phyloP scores from a whole-genome alignment of 2,329 filamentous ascomycete species.

The Volutella citrinella region DNA sequence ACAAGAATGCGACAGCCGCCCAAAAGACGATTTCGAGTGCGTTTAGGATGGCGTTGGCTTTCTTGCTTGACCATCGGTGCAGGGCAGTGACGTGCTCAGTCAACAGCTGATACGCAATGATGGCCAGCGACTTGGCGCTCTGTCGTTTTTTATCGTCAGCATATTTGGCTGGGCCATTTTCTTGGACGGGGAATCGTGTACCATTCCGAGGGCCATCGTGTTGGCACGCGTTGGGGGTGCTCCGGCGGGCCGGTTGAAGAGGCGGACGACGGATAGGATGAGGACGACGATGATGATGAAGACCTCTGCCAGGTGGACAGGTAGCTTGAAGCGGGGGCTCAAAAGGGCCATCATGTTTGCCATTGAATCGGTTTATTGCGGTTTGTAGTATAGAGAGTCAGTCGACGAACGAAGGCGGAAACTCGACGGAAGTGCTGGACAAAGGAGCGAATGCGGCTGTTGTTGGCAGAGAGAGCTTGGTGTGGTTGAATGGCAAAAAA shows the following conservation, averaged over 20 bases:
- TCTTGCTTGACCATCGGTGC: slow-evolving; percentile 34
- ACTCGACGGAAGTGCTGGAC: too few relatives aligned
- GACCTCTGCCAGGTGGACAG: background rate
- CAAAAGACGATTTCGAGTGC: slow-evolving; percentile 40
- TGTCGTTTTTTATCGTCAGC: slow-evolving; percentile 4
- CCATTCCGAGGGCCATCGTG: slow-evolving; percentile 1
- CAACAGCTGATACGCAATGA: slow-evolving; percentile 38
- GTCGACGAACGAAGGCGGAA: too few relatives aligned
- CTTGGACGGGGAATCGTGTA: background rate
- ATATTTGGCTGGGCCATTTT: too few relatives aligned
- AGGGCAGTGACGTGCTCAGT: slow-evolving; percentile 31
- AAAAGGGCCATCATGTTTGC: too few relatives aligned
- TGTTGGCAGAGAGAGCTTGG: too few relatives aligned
- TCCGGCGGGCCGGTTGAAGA: background rate
- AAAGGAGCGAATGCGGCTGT: too few relatives aligned
- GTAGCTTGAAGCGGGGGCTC: too few relatives aligned
- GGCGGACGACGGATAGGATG: background rate
- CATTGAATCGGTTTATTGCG: too few relatives aligned
- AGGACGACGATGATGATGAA: background rate
- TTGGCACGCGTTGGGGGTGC: background rate
- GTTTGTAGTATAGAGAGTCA: too few relatives aligned
- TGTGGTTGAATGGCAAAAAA: too few relatives aligned
- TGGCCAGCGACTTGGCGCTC: slow-evolving; percentile 36
- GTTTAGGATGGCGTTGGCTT: slow-evolving; percentile 38
- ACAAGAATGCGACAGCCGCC: slow-evolving; percentile 12